A percentile compares a stretch with the other conserved stretches of the same genome.
Evolutionary conservation across 306 rosid genomes (phyloP).

Genomic region (Trichosanthes cucumerina): DNA sequence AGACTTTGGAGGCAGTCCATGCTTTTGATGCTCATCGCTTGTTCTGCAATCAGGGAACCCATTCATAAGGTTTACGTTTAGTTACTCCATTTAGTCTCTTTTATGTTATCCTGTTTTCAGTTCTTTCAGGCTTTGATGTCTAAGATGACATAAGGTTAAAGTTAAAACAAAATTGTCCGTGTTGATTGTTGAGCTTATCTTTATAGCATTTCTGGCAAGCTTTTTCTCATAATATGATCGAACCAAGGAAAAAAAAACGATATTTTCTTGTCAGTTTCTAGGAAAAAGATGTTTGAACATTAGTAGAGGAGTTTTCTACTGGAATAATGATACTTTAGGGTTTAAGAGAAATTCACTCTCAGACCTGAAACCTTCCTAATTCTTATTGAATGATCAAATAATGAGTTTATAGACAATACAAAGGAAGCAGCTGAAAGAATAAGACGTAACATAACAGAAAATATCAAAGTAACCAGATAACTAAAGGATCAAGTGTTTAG

Average conservation of each 20-base stretch:
- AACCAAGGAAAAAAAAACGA: neutral
- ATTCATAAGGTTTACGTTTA: constrained; percentile 1
- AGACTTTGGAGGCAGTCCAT: neutral
- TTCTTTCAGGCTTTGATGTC: neutral
- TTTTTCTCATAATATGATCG: neutral
- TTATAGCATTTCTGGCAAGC: neutral
- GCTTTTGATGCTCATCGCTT: neutral
- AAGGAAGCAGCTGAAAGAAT: neutral
- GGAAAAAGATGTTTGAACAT: neutral
- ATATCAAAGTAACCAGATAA: neutral
- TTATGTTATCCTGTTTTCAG: neutral
- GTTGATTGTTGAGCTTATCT: neutral
- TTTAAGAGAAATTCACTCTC: neutral
- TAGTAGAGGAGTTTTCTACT: neutral
- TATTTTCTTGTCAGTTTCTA: neutral
- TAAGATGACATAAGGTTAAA: neutral
- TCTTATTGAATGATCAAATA: neutral
- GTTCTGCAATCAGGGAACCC: neutral
- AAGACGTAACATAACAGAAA: neutral
- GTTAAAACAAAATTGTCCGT: neutral
- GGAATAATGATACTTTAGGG: no score
- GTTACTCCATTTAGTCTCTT: neutral
- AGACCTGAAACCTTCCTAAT: neutral
- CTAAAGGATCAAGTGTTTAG: no score
- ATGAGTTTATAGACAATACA: neutral